phyloP scores from a whole-genome alignment of 495 filamentous ascomycete species.

The Saxophila tyrrhenica region DNA sequence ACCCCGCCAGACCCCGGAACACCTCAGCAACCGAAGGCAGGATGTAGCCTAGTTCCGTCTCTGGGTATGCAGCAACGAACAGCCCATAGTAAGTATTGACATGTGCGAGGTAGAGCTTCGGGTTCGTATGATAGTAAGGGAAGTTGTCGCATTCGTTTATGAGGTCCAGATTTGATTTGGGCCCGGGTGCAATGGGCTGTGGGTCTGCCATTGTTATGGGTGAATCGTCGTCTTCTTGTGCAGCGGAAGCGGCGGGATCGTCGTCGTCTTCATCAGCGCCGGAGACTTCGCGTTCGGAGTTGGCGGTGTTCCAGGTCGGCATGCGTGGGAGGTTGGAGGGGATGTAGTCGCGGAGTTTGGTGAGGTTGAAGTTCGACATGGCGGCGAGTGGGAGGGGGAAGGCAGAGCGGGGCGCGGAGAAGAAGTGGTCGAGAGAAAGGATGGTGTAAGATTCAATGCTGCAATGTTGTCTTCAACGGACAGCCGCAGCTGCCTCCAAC shows the following conservation, averaged over 20 bases:
- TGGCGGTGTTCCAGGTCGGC: background rate
- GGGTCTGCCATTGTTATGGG: slow-evolving; percentile 6
- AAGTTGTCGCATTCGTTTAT: slow-evolving; percentile 33
- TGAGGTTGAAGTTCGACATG: slow-evolving; percentile 20
- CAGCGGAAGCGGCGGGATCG: background rate
- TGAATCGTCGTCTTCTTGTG: background rate
- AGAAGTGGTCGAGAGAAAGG: background rate
- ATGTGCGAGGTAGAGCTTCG: slow-evolving; percentile 25
- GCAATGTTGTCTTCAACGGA: too few species aligned
- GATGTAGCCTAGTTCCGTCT: slow-evolving; percentile 38
- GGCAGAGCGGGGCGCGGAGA: background rate
- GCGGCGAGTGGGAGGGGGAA: too few species aligned
- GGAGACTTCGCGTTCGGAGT: slow-evolving; percentile 6
- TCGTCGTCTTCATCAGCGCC: background rate
- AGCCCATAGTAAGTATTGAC: slow-evolving; percentile 30
- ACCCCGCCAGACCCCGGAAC: slow-evolving; percentile 24
- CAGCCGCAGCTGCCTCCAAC: background rate
- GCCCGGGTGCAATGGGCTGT: slow-evolving; percentile 3
- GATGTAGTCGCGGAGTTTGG: slow-evolving; percentile 13
- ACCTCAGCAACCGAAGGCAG: slow-evolving; percentile 36
- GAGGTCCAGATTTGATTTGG: slow-evolving; percentile 28
- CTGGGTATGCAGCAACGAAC: slow-evolving; percentile 20
- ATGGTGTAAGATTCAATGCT: background rate
- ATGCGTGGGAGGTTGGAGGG: slow-evolving; percentile 8
- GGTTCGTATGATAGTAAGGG: slow-evolving; percentile 29